Conservation (phyloP, 371 early-diverging fungal genomes). For the Chytridium lagenaria region DNA sequence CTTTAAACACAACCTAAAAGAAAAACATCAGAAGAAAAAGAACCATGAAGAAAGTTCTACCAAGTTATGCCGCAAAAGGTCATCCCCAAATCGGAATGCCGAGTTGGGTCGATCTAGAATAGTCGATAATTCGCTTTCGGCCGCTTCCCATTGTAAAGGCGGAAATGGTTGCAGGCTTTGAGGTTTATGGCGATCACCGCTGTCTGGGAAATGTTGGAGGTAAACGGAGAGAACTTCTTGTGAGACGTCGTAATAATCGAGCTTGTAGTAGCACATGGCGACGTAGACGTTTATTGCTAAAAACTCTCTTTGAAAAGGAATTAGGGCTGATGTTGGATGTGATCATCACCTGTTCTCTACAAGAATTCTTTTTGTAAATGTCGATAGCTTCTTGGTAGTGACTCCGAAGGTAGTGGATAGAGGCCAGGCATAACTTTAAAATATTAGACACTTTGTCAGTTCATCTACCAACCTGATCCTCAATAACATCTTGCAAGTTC, state of each 20-base stretch:
- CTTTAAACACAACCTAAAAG: slow-evolving; percentile 62
- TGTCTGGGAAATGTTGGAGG: slow-evolving; percentile 58
- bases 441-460: background rate
- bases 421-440: slow-evolving; percentile 55
- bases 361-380: slow-evolving; percentile 62
- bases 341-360: slow-evolving; percentile 54
- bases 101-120: slow-evolving; percentile 50
- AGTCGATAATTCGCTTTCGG: slow-evolving; percentile 56
- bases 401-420: slow-evolving; percentile 64
- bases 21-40: too few relatives aligned
- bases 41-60: too few relatives aligned
- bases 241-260: slow-evolving; percentile 66
- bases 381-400: slow-evolving; percentile 69
- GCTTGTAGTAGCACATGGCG: slow-evolving; percentile 66
- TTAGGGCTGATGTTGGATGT: background rate
- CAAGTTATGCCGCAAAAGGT: slow-evolving; percentile 59
- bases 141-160: slow-evolving; percentile 65
- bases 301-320: slow-evolving; percentile 52
- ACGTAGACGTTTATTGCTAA: slow-evolving; percentile 65
- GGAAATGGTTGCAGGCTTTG: slow-evolving; percentile 65
- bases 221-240: slow-evolving; percentile 63
- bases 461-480: slow-evolving; percentile 55
- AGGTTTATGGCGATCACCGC: slow-evolving; percentile 57
- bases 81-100: slow-evolving; percentile 54
- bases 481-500: slow-evolving; percentile 62